Percentiles rank a stretch among this genome's conserved stretches.
Evolutionary conservation across 129 eudicot species (phyloP).

Genomic region (Centella asiatica): DNA sequence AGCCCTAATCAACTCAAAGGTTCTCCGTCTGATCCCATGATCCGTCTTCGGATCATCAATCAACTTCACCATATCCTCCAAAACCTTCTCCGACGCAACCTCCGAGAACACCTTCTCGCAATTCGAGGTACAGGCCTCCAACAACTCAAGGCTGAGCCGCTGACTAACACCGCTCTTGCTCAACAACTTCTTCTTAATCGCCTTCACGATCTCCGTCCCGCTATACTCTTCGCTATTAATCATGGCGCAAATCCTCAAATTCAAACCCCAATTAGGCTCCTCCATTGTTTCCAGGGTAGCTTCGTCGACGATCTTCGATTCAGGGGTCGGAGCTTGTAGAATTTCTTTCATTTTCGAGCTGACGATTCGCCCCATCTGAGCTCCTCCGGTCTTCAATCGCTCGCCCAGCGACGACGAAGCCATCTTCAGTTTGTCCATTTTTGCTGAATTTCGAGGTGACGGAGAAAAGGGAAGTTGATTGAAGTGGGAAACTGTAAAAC

Average conservation of each 20-base stretch:
- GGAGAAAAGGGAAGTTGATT: neutral
- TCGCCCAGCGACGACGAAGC: constrained; percentile 86
- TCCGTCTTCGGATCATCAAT: constrained; percentile 52
- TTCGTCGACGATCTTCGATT: constrained; percentile 78
- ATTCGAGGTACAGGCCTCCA: constrained; percentile 75
- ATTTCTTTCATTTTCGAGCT: constrained; percentile 61
- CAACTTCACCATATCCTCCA: constrained; percentile 82
- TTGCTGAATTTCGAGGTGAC: neutral
- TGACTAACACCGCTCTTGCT: constrained; percentile 31
- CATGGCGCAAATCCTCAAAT: constrained; percentile 73
- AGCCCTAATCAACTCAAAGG: constrained; percentile 61
- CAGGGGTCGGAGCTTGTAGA: constrained; percentile 63
- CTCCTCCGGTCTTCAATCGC: constrained; percentile 53
- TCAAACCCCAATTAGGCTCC: constrained; percentile 85
- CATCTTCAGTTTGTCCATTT: constrained; percentile 53
- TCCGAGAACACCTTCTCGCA: constrained; percentile 92
- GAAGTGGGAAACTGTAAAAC: neutral
- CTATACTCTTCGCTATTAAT: constrained; percentile 51
- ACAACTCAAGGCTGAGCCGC: constrained; percentile 53
- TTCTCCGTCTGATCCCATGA: constrained; percentile 37
- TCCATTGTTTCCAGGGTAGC: constrained; percentile 58
- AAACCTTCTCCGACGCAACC: constrained; percentile 87
- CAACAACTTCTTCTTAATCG: constrained; percentile 55
- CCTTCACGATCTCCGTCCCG: constrained; percentile 76
- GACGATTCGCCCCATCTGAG: constrained; percentile 47